phyloP scores from a whole-genome alignment of 768 basidiomycete genomes.

The Agrocybe praecox region DNA sequence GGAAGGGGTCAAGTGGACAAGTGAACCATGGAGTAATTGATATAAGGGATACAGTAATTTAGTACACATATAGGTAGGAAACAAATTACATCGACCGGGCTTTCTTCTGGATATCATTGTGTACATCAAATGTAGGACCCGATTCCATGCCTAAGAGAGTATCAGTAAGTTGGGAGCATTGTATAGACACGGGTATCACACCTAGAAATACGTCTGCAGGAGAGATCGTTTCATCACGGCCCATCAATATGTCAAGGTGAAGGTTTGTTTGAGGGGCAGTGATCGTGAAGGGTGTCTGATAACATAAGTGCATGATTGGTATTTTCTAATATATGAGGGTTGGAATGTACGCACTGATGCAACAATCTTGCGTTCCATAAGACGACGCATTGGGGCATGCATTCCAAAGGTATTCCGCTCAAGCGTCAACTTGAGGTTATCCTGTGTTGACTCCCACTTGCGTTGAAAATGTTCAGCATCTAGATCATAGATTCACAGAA shows the following conservation, averaged over 20 bases:
- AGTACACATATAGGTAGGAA: background rate
- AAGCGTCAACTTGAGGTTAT: constrained; percentile 82
- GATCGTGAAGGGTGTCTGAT: constrained; percentile 68
- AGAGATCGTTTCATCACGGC: constrained; percentile 84
- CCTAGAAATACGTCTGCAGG: constrained; percentile 81
- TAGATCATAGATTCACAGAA: background rate
- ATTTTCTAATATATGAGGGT: background rate
- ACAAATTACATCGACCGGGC: constrained; percentile 31
- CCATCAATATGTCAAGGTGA: constrained; percentile 91
- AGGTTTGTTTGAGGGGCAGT: constrained; percentile 72
- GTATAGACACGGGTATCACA: constrained; percentile 29
- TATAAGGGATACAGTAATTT: background rate
- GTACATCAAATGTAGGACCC: constrained; percentile 54
- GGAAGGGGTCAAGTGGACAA: constrained; percentile 32
- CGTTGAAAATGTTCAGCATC: background rate
- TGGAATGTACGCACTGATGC: constrained; percentile 53
- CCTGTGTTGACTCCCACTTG: constrained; percentile 95
- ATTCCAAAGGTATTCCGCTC: constrained; percentile 85
- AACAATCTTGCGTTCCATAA: constrained; percentile 95
- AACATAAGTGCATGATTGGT: constrained; percentile 1
- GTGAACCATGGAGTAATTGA: constrained; percentile 23
- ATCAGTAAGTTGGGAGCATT: constrained; percentile 5
- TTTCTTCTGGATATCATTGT: constrained; percentile 70
- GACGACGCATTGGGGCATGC: constrained; percentile 83
- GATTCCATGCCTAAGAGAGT: constrained; percentile 52